Evolutionary conservation across 805 yeast species (phyloP).

Genomic region (Ogataea nitratoaversa): DNA sequence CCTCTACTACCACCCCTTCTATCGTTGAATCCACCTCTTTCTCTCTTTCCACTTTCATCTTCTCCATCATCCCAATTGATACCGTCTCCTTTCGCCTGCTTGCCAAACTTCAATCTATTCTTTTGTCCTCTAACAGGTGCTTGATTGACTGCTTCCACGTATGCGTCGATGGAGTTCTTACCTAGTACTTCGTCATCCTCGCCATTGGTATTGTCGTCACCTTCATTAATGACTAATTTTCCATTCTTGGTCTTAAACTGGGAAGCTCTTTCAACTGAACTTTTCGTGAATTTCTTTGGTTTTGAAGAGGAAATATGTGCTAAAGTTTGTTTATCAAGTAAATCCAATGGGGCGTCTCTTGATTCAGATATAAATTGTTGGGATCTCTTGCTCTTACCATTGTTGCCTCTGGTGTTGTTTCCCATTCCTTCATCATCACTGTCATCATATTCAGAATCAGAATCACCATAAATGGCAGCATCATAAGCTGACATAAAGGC

Average conservation of each 20-base stretch:
- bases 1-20: slow-evolving; percentile 1
- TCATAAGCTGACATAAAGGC: slow-evolving; percentile 84
- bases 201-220: slow-evolving; percentile 45
- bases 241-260: slow-evolving; percentile 58
- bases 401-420: slow-evolving; percentile 8
- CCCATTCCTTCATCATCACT: slow-evolving; percentile 24
- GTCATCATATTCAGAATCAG: slow-evolving; percentile 47
- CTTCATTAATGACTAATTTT: slow-evolving; percentile 60
- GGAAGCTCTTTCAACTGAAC: slow-evolving; percentile 34
- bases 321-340: slow-evolving; percentile 78
- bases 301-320: slow-evolving; percentile 86
- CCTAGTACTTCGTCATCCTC: slow-evolving; percentile 40
- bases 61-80: slow-evolving; percentile 44
- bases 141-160: slow-evolving; percentile 86
- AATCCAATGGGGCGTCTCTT: slow-evolving; percentile 74
- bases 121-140: slow-evolving; percentile 94
- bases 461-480: slow-evolving; percentile 73
- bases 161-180: slow-evolving; percentile 75
- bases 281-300: slow-evolving; percentile 58
- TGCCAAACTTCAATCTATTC: slow-evolving; percentile 82
- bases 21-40: not conserved
- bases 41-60: slow-evolving; percentile 14
- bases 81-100: slow-evolving; percentile 43
- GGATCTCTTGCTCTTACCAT: slow-evolving; percentile 26
- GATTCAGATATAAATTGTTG: slow-evolving; percentile 74